phyloP scores from a whole-genome alignment of 495 filamentous ascomycete genomes.

The Aspergillus saccharolyticus region DNA sequence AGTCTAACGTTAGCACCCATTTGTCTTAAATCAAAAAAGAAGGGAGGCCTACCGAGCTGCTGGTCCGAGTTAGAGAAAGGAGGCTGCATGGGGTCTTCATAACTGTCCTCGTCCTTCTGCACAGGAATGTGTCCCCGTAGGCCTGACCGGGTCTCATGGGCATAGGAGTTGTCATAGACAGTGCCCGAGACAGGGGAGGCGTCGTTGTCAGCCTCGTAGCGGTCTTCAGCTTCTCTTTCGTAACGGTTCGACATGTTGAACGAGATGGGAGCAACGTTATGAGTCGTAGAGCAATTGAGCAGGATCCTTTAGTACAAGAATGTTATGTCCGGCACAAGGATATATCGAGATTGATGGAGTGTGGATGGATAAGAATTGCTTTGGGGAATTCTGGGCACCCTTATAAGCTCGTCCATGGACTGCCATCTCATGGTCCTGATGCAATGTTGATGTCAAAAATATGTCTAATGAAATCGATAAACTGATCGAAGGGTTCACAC shows the following conservation, averaged over 20 bases:
- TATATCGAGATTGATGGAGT: too few relatives aligned
- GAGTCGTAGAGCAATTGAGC: too few relatives aligned
- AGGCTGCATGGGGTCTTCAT: constrained; percentile 24
- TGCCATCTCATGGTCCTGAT: background rate
- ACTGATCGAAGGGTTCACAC: background rate
- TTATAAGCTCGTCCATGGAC: background rate
- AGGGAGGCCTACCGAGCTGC: constrained; percentile 20
- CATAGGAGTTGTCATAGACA: constrained; percentile 19
- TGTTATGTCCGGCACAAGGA: too few relatives aligned
- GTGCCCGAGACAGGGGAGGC: constrained; percentile 17
- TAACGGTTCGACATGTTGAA: constrained; percentile 18
- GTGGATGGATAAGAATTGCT: background rate
- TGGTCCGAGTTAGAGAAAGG: constrained; percentile 20
- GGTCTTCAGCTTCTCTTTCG: constrained; percentile 29
- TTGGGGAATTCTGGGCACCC: background rate
- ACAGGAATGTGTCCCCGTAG: constrained; percentile 11
- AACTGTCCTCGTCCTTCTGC: constrained; percentile 8
- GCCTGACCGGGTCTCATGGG: constrained; percentile 11
- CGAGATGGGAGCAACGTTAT: too few relatives aligned
- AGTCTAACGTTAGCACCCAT: too few relatives aligned
- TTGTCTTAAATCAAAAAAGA: background rate
- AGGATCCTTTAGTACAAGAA: too few relatives aligned
- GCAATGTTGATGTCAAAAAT: background rate
- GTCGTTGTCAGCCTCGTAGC: constrained; percentile 27
- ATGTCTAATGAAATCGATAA: background rate